A percentile compares a stretch with the other conserved stretches of the same genome.
Conservation (phyloP, 106 monocot species). For the Triglochin maritima region DNA sequence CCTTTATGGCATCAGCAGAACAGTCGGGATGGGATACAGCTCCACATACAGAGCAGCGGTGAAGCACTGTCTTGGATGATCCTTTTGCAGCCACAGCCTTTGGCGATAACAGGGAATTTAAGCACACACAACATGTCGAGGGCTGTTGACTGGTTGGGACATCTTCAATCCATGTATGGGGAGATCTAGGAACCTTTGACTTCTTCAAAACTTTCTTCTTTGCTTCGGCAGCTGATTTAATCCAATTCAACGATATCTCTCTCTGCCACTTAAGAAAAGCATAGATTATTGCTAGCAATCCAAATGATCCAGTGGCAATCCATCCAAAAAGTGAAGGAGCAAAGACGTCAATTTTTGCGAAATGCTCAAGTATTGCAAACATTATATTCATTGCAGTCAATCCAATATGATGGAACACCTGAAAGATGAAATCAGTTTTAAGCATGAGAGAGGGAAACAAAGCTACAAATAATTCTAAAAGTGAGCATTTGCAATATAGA, state of each 20-base stretch:
- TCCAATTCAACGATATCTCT: constrained; percentile 60
- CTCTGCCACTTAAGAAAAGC: constrained; percentile 60
- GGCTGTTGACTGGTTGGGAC: constrained; percentile 19
- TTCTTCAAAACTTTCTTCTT: constrained; percentile 60
- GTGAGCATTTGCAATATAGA: not conserved
- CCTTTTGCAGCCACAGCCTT: constrained; percentile 16
- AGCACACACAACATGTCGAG: constrained; percentile 73
- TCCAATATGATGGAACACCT: not conserved
- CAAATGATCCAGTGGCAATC: constrained; percentile 55
- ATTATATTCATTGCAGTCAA: constrained; percentile 18
- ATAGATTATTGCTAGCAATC: constrained; percentile 45
- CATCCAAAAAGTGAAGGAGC: constrained; percentile 28
- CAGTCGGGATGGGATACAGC: constrained; percentile 63
- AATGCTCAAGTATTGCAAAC: constrained; percentile 9
- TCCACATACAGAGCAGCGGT: constrained; percentile 62
- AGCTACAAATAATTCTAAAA: not conserved
- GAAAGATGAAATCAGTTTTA: not conserved
- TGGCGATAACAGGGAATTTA: constrained; percentile 46
- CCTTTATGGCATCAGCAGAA: constrained; percentile 40
- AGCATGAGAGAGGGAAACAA: not conserved
- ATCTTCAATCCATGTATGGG: constrained; percentile 64
- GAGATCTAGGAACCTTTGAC: constrained; percentile 42
- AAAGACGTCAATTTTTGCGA: constrained; percentile 16
- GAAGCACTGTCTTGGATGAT: constrained; percentile 7
- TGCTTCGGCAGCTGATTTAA: constrained; percentile 70